Conservation (phyloP, 108 stramenopile genomes). For the Pseudonitzschia pungens region DNA sequence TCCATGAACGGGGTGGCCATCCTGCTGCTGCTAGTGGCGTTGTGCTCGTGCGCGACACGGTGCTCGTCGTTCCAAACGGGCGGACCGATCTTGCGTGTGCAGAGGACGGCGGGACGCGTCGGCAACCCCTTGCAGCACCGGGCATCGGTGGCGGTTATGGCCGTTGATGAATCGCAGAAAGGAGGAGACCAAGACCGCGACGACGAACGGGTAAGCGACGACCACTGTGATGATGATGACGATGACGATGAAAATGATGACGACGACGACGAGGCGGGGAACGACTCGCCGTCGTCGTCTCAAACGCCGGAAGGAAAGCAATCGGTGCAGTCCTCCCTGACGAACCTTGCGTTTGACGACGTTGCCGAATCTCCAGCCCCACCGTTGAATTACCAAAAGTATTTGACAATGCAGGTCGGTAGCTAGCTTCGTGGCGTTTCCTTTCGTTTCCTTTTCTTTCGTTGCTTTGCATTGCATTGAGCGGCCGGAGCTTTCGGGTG, state of each 20-base stretch:
- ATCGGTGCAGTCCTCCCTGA: neutral
- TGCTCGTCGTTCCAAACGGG: no score
- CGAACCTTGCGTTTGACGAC: neutral
- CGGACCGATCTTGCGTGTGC: no score
- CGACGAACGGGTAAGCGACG: neutral
- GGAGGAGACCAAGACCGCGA: neutral
- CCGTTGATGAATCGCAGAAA: neutral
- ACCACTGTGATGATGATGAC: neutral
- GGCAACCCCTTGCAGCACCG: no score
- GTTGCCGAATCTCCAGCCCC: constrained; percentile 26
- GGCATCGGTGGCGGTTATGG: no score
- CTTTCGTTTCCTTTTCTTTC: neutral
- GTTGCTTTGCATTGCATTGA: neutral
- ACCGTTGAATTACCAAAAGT: constrained; percentile 58
- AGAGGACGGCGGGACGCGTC: no score
- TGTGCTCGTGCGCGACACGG: no score
- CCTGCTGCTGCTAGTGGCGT: no score
- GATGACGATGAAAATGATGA: no score
- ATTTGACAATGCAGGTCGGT: constrained; percentile 68
- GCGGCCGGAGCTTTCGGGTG: neutral
- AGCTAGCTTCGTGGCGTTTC: neutral
- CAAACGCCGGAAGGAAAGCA: no score
- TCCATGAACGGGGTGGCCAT: no score
- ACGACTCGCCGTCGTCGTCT: no score
- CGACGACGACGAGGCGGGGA: no score